Percentiles rank a stretch among this genome's conserved stretches.
Evolutionary conservation across 106 monocot genomes (phyloP).

Genomic region (Dendrobium nobile): DNA sequence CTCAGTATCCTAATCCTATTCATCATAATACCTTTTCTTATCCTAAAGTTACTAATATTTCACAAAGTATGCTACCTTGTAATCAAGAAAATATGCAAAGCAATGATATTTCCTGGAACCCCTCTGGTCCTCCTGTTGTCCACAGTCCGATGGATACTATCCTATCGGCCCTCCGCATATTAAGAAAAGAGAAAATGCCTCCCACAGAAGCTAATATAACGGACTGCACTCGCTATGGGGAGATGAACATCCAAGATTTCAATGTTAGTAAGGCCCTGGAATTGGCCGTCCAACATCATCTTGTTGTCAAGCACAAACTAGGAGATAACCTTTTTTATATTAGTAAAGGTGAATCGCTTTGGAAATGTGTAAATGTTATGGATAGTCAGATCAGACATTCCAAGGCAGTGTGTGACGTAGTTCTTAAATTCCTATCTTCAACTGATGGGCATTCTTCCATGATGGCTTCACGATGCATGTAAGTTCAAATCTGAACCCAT

Average conservation of each 20-base stretch:
- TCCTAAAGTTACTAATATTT: too few species aligned
- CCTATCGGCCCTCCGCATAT: constrained; percentile 33
- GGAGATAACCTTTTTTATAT: constrained; percentile 38
- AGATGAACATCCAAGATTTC: constrained; percentile 35
- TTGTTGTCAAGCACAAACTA: constrained; percentile 39
- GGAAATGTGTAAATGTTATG: constrained; percentile 67
- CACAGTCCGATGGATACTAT: constrained; percentile 31
- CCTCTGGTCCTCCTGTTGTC: constrained; percentile 7
- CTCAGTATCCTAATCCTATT: constrained; percentile 18
- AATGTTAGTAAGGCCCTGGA: constrained; percentile 42
- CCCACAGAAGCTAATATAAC: constrained; percentile 57
- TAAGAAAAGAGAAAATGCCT: constrained; percentile 49
- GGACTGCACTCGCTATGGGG: constrained; percentile 61
- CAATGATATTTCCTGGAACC: constrained; percentile 12
- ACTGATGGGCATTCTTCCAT: constrained; percentile 25
- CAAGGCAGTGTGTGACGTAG: constrained; percentile 27
- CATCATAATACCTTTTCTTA: constrained; percentile 8
- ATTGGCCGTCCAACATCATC: constrained; percentile 28
- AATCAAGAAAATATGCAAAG: constrained; percentile 27
- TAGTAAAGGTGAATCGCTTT: constrained; percentile 37
- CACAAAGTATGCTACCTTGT: background rate
- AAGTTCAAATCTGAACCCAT: background rate
- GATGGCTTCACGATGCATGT: constrained; percentile 51
- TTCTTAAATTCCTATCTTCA: constrained; percentile 41
- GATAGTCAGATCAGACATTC: constrained; percentile 40